Base-by-base conservation (phyloP, 176 grass and related monocot genomes). In the Urochloa ruziziensis region DNA sequence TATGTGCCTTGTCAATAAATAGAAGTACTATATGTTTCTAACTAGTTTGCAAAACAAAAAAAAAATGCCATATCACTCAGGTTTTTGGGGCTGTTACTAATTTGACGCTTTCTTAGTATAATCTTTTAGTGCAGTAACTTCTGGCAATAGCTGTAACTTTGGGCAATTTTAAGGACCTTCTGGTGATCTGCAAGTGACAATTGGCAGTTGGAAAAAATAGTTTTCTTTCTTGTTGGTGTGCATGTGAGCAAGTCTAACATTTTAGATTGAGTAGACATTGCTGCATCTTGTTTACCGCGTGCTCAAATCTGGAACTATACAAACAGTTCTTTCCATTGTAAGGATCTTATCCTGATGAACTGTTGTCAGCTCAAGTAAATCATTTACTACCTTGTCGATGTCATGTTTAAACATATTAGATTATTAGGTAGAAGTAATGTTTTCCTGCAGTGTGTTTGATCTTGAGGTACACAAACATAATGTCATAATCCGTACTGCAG, bases 401-500 rank as follows among this genome's bases (percentile, higher is more conserved):
- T 39, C 67, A 32, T 32, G n/a, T 23, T 8, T 52, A 18, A 29
- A 86, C 6, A 14, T 5, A 53, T 40, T 73, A 33, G 10, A 44
- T 52, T 5, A 53, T 40, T 73, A 33, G 10, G 57, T 52, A 39
- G 18, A 62, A 62, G n/a, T 4, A 77, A 53, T 19, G 36, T 10
- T 79, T 73, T 32, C 16, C 19, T 46, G 34, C 3, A 60, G 1
- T 79, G 9, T 83, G 23, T 49, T 51, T 5, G 35, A 70, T 27
- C 37, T 67, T 62, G 0, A 69, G 33, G 67, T 49, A 62, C 19
- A 23, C 16, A 79, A 62, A 52, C n/a, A 40, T 87, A 56, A 15
- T 67, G 47, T 51, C 43, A 42, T 42, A 76, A 81, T 18, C 32
- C 4, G 70, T 28, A 72, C 39, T 77, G 27, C 48, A 91, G 86